Percentiles rank a stretch among this genome's conserved stretches.
These are phyloP conservation scores for Cutaneotrichosporon cavernicola DNA, from an alignment of 1,284 basidiomycete species.

Conservation along the genomic window DNA sequence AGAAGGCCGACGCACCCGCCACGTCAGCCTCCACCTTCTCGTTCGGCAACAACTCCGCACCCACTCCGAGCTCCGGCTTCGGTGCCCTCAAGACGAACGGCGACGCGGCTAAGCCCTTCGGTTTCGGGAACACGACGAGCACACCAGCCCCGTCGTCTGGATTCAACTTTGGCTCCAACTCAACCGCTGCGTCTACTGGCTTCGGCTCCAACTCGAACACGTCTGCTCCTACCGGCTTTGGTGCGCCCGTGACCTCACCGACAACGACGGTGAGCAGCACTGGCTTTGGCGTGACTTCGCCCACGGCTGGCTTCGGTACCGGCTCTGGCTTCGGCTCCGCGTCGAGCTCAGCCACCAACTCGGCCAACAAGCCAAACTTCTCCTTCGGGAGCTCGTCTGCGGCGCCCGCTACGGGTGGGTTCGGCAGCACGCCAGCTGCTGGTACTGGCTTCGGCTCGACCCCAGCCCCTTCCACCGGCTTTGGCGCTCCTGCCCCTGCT, in stretches of 20 bases:
- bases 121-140: slow-evolving; percentile 9
- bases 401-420: background rate
- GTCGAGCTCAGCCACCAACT: slow-evolving; percentile 1
- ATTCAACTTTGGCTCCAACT: slow-evolving; percentile 9
- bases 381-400: slow-evolving; percentile 14
- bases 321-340: slow-evolving; percentile 4
- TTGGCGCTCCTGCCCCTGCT: background rate
- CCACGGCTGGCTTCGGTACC: background rate
- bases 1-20: background rate
- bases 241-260: slow-evolving; percentile 4
- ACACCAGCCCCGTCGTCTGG: background rate
- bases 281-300: slow-evolving; percentile 3
- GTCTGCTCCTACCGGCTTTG: background rate
- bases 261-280: slow-evolving; percentile 5
- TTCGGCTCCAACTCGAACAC: background rate
- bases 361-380: slow-evolving; percentile 12
- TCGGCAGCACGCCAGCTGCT: slow-evolving; percentile 2
- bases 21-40: background rate
- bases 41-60: slow-evolving; percentile 5
- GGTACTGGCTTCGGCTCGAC: slow-evolving; percentile 8
- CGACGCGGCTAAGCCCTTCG: slow-evolving; percentile 8
- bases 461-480: background rate
- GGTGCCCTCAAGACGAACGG: slow-evolving; percentile 1
- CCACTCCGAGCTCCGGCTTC: slow-evolving; percentile 4
- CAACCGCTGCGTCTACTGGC: background rate